phyloP scores from a whole-genome alignment of 192 early-diverging fungal species.

The Coemansia sp. region DNA sequence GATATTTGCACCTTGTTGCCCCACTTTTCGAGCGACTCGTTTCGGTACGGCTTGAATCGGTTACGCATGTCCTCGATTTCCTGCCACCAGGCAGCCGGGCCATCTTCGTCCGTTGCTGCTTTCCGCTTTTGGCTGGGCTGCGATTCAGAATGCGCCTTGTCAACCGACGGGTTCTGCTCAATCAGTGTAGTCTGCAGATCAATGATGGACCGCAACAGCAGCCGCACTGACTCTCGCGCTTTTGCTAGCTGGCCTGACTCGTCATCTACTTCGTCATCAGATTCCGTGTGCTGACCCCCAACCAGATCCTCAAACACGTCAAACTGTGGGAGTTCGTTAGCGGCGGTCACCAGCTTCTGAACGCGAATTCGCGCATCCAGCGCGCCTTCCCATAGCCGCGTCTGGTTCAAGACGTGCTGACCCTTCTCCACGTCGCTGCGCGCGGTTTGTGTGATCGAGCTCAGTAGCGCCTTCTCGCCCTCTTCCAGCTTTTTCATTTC shows the following conservation, averaged over 20 bases:
- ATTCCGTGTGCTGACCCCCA: background rate
- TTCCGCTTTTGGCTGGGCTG: constrained; percentile 22
- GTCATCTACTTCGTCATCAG: background rate
- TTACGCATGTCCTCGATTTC: constrained; percentile 23
- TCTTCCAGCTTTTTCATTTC: constrained; percentile 71
- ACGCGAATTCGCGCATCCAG: constrained; percentile 85
- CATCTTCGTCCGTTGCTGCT: constrained; percentile 2
- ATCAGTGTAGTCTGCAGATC: constrained; percentile 26
- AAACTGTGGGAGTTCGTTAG: constrained; percentile 75
- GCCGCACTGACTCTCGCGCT: constrained; percentile 15
- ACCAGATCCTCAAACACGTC: constrained; percentile 18
- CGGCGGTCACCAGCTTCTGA: constrained; percentile 68
- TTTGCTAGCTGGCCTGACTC: constrained; percentile 5
- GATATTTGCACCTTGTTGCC: constrained; percentile 77
- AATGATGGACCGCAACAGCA: constrained; percentile 25
- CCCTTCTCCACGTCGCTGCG: constrained; percentile 86
- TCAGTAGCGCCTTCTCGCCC: constrained; percentile 81
- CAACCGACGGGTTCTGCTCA: constrained; percentile 23
- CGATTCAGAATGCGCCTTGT: constrained; percentile 6
- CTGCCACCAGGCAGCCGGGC: constrained; percentile 11
- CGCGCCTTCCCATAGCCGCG: constrained; percentile 75
- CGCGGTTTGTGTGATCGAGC: constrained; percentile 68
- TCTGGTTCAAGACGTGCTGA: constrained; percentile 82
- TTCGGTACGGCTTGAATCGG: constrained; percentile 71
- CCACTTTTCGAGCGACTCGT: constrained; percentile 91